phyloP scores from a whole-genome alignment of 1,284 basidiomycete genomes.

The Ustilago crameri region DNA sequence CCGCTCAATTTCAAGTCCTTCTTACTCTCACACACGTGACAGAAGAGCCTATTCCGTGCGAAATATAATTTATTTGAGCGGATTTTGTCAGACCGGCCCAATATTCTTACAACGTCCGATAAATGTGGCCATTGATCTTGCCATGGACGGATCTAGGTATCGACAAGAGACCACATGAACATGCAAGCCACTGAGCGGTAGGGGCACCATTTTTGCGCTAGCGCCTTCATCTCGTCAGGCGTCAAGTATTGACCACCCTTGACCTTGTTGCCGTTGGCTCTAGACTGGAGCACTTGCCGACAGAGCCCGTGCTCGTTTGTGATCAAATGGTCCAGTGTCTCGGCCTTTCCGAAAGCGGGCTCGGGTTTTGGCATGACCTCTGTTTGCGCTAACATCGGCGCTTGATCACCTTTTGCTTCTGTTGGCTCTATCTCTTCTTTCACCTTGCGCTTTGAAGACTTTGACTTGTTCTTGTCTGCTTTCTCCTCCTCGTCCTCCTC shows the following conservation, averaged over 20 bases:
- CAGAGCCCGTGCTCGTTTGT: slow-evolving; percentile 35
- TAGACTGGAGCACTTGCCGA: slow-evolving; percentile 38
- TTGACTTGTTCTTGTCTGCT: slow-evolving; percentile 5
- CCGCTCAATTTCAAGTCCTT: slow-evolving; percentile 3
- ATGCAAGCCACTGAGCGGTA: slow-evolving; percentile 61
- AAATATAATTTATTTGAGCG: not conserved
- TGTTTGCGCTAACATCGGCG: slow-evolving; percentile 29
- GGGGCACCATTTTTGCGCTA: slow-evolving; percentile 58
- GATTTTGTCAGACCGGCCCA: slow-evolving; percentile 13
- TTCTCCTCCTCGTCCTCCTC: slow-evolving; percentile 29
- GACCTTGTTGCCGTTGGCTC: slow-evolving; percentile 62
- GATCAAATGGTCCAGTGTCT: slow-evolving; percentile 27
- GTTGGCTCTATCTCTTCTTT: slow-evolving; percentile 36
- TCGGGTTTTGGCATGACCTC: slow-evolving; percentile 40
- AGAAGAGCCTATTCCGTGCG: slow-evolving; percentile 8
- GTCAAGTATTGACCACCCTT: slow-evolving; percentile 63
- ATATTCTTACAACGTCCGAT: too few relatives aligned
- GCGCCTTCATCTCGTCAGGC: slow-evolving; percentile 61
- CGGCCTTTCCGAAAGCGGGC: slow-evolving; percentile 9
- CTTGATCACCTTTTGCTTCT: slow-evolving; percentile 23
- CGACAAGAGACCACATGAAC: slow-evolving; percentile 62
- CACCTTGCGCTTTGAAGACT: not conserved
- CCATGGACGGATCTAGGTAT: slow-evolving; percentile 15
- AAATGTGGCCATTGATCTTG: not conserved
- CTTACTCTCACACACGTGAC: slow-evolving; percentile 12